phyloP scores from a whole-genome alignment of 139 green algal genomes.

The Volvox reticuliferus region DNA sequence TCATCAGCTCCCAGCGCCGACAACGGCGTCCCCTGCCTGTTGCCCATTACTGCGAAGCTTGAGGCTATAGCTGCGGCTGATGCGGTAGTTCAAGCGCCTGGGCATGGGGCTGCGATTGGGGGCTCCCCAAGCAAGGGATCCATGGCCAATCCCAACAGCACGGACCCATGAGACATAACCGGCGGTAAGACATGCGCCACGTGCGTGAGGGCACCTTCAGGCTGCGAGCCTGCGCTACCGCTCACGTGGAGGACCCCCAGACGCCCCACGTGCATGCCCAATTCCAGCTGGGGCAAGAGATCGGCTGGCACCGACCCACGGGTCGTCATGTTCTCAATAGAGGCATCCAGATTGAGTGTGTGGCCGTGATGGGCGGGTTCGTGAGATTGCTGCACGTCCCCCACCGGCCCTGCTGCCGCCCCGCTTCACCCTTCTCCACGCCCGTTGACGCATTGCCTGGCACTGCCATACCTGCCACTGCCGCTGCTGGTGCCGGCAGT shows the following conservation, averaged over 20 bases:
- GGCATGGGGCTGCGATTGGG: not conserved
- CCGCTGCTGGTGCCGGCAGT: not conserved
- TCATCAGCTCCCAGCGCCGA: not conserved
- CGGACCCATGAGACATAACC: not conserved
- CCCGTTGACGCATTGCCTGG: not conserved
- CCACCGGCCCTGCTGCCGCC: too few relatives aligned
- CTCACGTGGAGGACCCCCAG: too few relatives aligned
- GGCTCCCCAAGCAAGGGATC: not conserved
- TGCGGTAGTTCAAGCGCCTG: not conserved
- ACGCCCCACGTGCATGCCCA: not conserved
- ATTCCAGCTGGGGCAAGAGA: not conserved
- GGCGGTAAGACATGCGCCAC: not conserved
- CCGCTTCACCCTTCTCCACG: too few relatives aligned
- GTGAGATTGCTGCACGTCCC: not conserved
- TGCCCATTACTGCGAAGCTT: not conserved
- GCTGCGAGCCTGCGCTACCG: not conserved
- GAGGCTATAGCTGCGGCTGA: not conserved
- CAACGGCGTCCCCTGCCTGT: too few relatives aligned
- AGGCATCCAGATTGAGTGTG: not conserved
- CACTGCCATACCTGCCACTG: not conserved
- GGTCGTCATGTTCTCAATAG: not conserved
- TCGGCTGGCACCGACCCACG: not conserved
- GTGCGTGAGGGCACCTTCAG: not conserved
- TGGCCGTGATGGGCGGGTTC: not conserved
- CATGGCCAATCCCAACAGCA: not conserved